Conservation (phyloP, 2,329 filamentous ascomycete genomes). For the Fusarium annulatum region DNA sequence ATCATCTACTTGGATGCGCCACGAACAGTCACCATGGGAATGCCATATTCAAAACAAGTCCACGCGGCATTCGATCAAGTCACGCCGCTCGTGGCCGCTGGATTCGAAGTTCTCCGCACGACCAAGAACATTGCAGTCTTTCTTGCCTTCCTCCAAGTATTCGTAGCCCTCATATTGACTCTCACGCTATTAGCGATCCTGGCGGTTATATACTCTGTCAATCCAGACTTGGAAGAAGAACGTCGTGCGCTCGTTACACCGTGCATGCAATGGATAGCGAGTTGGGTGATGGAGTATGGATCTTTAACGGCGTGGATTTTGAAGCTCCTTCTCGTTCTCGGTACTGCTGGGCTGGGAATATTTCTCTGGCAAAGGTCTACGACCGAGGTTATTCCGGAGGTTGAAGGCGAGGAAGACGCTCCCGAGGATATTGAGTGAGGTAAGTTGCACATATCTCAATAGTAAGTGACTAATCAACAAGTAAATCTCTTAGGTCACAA, state of each 20-base stretch:
- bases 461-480: accelerated
- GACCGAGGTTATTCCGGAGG: accelerated
- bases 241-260: slow-evolving; percentile 2
- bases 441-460: neutral
- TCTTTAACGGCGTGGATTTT: neutral
- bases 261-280: slow-evolving; percentile 13
- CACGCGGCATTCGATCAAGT: slow-evolving; percentile 16
- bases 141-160: neutral
- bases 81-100: slow-evolving; percentile 9
- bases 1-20: accelerated
- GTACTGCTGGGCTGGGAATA: neutral
- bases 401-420: neutral
- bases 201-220: slow-evolving; percentile 14
- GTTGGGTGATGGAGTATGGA: slow-evolving; percentile 6
- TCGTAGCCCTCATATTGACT: neutral
- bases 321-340: neutral
- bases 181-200: slow-evolving; percentile 4
- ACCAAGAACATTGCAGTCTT: slow-evolving; percentile 19
- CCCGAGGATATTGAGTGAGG: neutral
- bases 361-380: slow-evolving; percentile 1
- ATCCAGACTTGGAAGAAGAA: slow-evolving; percentile 13
- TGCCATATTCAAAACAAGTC: slow-evolving; percentile 22
- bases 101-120: slow-evolving; percentile 15
- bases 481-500: neutral
- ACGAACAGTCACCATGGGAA: neutral